Conservation (phyloP, 371 early-diverging fungal species). For the Mucor racemosus region DNA sequence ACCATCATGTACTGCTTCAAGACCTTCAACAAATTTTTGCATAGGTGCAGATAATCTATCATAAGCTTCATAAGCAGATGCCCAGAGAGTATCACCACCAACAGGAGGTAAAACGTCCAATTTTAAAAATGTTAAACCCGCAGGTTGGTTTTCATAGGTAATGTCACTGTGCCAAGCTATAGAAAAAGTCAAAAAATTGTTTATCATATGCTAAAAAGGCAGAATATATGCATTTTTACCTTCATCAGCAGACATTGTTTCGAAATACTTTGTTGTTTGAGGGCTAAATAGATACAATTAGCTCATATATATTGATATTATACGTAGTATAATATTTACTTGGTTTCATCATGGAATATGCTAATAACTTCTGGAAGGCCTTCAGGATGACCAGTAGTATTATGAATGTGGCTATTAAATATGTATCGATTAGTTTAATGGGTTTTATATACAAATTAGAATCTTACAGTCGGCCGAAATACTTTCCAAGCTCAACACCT, state of each 20-base stretch:
- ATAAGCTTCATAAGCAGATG: slow-evolving; percentile 63
- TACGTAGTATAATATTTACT: not conserved
- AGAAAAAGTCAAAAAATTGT: not conserved
- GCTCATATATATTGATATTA: not conserved
- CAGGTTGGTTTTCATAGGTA: slow-evolving; percentile 62
- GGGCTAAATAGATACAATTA: not conserved
- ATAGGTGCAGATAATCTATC: slow-evolving; percentile 61
- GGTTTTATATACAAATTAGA: no score
- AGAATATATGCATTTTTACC: not conserved
- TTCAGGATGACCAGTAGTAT: slow-evolving; percentile 13
- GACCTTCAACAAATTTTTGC: slow-evolving; percentile 59
- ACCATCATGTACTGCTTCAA: slow-evolving; percentile 63
- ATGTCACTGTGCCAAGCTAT: slow-evolving; percentile 63
- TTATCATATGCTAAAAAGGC: not conserved
- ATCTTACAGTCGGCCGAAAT: slow-evolving; percentile 43
- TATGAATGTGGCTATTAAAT: slow-evolving; percentile 23
- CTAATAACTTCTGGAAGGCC: slow-evolving; percentile 22
- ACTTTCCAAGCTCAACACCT: slow-evolving; percentile 53
- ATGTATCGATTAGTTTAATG: no score
- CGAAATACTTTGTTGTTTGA: not conserved
- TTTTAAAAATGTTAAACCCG: slow-evolving; percentile 60
- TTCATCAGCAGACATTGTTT: slow-evolving; percentile 7
- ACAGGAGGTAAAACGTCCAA: slow-evolving; percentile 56
- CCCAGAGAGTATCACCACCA: slow-evolving; percentile 70
- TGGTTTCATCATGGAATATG: slow-evolving; percentile 19